Evolutionary conservation across 192 early-diverging fungal species (phyloP), one percentile per base, ranked within the genome.

Genomic region (Backusella westeae): DNA sequence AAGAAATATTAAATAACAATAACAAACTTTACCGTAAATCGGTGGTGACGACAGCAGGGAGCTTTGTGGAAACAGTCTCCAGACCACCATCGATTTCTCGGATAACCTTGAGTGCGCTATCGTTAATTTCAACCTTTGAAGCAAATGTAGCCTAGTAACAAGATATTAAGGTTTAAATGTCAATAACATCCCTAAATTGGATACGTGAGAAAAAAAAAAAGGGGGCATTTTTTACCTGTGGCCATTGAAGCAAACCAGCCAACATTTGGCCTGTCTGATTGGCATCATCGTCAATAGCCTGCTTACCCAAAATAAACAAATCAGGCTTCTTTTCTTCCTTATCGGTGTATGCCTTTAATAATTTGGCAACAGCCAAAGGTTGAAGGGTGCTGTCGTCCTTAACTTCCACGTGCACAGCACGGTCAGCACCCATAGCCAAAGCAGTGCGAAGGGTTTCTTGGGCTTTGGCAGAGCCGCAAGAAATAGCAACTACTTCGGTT

Each of bases 241-340:
- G 93, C 96, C 96, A 96, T 74, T 87, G 89, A 56, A 99, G 85
- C 52, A 99, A 85, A 36, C 98, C 98, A 42, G 96, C 98, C 34
- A 99, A 90, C 96, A 99, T 98, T 89, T 99, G 96, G 17, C 98
- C 96, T 17, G 96, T 98, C 84, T 99, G 98, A 85, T 91, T 94
- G 66, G 94, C 84, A 82, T 99, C 98, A 83, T 99, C 98, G 87
- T 98, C 98, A 79, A 99, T 99, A 44, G 96, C 96, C 87, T 99
- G 98, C 88, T 99, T 99, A 68, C 98, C 98, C 67, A 99, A 85
- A 71, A 99, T 94, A 19, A 99, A 94, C 38, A 98, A 80, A 78
- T 96, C 91, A 29, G 97, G 94, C 85, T 97, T 95, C 26, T 77
- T 74, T 8, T 74, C 76, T 83, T 97, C 93, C 87, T 95, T 93